Evolutionary conservation across 306 rosid genomes (phyloP), one percentile per base, ranked within the genome.

Genomic region (peach (Prunus persica)): DNA sequence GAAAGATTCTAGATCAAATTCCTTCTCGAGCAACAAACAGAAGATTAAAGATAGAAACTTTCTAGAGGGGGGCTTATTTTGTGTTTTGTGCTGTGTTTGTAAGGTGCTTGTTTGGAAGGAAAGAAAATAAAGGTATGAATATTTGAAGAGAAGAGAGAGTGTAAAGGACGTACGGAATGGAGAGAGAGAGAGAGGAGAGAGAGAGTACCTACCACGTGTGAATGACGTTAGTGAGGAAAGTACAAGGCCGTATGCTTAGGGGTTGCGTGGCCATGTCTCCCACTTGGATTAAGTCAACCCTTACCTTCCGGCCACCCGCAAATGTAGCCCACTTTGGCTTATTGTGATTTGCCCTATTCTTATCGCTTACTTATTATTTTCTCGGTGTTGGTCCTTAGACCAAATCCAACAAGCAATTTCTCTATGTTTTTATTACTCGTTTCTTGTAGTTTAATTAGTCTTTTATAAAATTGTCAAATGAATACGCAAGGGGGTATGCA

Each of bases 221-320:
- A 50, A 54, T 72, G 87, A 64, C 72, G 82, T 83, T 19, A 20
- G 66, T 52, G 5, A 56, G 65, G 18, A 38, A 62, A 78, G 88
- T 85, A 88, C 89, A 71, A 80, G 61, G 69, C 86, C 89, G 86
- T 86, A 84, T 80, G 65, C 64, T 20, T 61, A 14, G 74, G 75
- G 38, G 2, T 77, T 83, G 80, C 86, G 82, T 83, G 80, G 79
- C 85, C 86, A 49, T 6, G 69, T 79, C 67, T 50, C 56, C 78
- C 58, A 45, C 76, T 64, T 67, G 76, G 80, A 80, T 54, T 0
- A 82, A 77, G 92, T 88, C 92, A 86, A 84, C 87, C 52, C 69
- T 3, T 9, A 27, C 50, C 60, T 5, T 47, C 65, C 62, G 34
- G 54, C 68, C 56, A 41, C 19, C 73, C 71, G 85, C 75, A 57